Base-by-base conservation (phyloP, 805 yeast species). In the Grigorovia jiainica region DNA sequence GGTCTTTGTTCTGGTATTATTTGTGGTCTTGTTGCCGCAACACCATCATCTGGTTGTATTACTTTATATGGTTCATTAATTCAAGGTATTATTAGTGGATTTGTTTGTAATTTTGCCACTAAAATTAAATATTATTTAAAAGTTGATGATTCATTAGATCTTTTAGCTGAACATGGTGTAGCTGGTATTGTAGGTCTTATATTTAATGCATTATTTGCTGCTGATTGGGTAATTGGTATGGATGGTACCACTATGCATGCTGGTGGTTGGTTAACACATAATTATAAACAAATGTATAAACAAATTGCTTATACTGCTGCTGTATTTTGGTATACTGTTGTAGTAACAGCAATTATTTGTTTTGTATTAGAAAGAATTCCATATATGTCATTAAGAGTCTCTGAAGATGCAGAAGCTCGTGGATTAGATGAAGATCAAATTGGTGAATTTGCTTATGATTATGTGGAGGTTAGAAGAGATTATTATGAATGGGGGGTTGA, bases 361-460 rank as follows among this genome's bases (percentile, higher is more conserved):
- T 73, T 76, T 50, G 78, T 76, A 34, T 71, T 87, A 41, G 70
- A 90, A 64, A 73, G 71, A 48, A 80, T 87, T 24, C 98, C 97
- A 6, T 89, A 87, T 13, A 73, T 86, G 53, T 71, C 79, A 40
- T 68, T 92, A 54, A 75, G 97, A 57, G 87, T 87, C 5, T 72
- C 77, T 47, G 94, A 84, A 61, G 79, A 81, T 27, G 95, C 82
- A 18, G 98, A 90, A 63, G 85, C 81, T 48, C 69, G 71, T 25
- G 98, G 98, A 44, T 75, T 89, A 67, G 98, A 90, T 62, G 97
- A 89, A 62, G 95, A 87, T 65, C 96, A 90, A 66, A 85, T 90
- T 52, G 98, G 97, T 40, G 98, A 90, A 65, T 90, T 89, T 65
- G 97, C 97, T n/a, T 90, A 90, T 62, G 97, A 90, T 64, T 90